These are phyloP conservation scores for Gonapodya sp. DNA, from an alignment of 192 early-diverging fungal genomes.

Conservation along the genomic window DNA sequence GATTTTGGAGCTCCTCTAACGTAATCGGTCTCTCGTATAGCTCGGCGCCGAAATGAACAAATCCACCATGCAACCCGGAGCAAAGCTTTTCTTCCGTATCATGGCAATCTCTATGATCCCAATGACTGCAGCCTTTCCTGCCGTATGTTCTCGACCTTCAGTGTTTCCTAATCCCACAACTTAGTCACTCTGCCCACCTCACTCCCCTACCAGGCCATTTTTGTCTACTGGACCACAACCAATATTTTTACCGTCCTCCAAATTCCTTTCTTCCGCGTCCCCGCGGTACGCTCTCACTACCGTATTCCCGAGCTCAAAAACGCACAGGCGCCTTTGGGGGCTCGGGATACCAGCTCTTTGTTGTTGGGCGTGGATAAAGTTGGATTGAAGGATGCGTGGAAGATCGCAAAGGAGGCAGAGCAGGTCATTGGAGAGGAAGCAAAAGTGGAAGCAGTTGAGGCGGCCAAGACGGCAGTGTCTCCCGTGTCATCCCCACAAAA, in stretches of 20 bases:
- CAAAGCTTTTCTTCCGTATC: conserved; percentile 28
- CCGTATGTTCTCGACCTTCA: conserved; percentile 16
- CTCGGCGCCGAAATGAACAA: conserved; percentile 27
- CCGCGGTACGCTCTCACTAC: conserved; percentile 40
- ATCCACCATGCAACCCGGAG: conserved; percentile 19
- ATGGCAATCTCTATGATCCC: conserved; percentile 29
- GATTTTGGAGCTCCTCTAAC: background rate
- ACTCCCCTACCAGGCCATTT: conserved; percentile 44
- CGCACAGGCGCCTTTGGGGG: background rate
- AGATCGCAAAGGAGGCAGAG: conserved; percentile 19
- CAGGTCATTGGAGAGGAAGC: conserved; percentile 8
- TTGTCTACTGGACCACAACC: conserved; percentile 78
- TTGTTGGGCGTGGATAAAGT: conserved; percentile 6
- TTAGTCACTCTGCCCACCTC: background rate
- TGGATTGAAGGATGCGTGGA: conserved; percentile 21
- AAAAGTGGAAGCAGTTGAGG: background rate
- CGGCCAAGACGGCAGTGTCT: background rate
- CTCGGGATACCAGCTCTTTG: background rate
- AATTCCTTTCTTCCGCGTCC: conserved; percentile 48
- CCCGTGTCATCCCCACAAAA: too few species aligned
- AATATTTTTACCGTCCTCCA: conserved; percentile 64
- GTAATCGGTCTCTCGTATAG: conserved; percentile 21
- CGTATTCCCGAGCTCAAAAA: conserved; percentile 41
- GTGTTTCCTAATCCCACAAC: background rate
- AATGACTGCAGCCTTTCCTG: conserved; percentile 26